These are phyloP conservation scores for Ceratocystis destructans DNA, from an alignment of 2,329 filamentous ascomycete genomes.

Conservation along the genomic window DNA sequence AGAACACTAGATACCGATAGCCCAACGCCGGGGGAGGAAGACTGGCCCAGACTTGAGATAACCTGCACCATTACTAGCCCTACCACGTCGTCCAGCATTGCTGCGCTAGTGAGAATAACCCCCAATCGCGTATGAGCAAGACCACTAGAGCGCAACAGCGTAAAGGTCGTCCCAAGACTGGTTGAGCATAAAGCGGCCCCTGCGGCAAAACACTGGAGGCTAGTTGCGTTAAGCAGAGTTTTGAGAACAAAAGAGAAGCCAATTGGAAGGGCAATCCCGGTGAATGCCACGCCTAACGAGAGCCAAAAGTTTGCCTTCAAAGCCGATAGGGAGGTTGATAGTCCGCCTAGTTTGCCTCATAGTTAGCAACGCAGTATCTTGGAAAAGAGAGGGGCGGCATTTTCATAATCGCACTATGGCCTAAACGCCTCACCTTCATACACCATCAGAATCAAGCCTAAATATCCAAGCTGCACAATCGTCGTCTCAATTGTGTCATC, in stretches of 20 bases:
- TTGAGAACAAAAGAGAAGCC: constrained; percentile 37
- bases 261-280: constrained; percentile 6
- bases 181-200: constrained; percentile 63
- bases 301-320: constrained; percentile 6
- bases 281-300: background rate
- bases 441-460: constrained; percentile 58
- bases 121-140: constrained; percentile 36
- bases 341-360: background rate
- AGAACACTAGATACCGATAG: constrained; percentile 28
- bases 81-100: constrained; percentile 71
- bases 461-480: constrained; percentile 54
- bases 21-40: constrained; percentile 19
- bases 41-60: constrained; percentile 47
- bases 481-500: constrained; percentile 36
- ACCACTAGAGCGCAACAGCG: constrained; percentile 34
- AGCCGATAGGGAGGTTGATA: constrained; percentile 6
- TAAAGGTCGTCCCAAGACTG: constrained; percentile 57
- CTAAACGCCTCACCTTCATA: constrained; percentile 43
- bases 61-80: constrained; percentile 66
- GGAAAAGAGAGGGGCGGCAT: background rate
- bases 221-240: constrained; percentile 35
- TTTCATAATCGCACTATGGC: too few relatives aligned
- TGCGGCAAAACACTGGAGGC: constrained; percentile 54
- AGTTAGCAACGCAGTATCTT: background rate
- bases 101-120: constrained; percentile 54